Conservation (phyloP, 1,284 basidiomycete species). For the Lignosus rhinocerotis region DNA sequence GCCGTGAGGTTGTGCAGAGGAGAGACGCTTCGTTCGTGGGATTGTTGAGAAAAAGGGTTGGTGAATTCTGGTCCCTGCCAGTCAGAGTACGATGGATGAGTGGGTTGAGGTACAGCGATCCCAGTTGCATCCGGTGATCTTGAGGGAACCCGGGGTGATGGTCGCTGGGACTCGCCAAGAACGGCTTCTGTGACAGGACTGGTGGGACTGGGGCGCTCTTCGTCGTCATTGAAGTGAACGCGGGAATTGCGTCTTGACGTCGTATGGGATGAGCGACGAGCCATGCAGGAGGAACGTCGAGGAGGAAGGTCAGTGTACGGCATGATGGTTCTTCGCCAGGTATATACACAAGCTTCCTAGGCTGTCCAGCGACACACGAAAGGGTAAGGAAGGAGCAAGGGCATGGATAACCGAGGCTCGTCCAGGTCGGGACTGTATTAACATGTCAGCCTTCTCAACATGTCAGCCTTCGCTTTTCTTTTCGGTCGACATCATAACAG, state of each 20-base stretch:
- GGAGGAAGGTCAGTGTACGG: constrained; percentile 21
- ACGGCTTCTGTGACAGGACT: constrained; percentile 3
- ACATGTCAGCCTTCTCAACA: no score
- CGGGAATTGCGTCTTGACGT: constrained; percentile 16
- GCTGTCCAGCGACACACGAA: no score
- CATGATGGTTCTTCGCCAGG: constrained; percentile 5
- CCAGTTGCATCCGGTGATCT: not conserved
- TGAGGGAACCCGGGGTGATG: not conserved
- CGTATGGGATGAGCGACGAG: constrained; percentile 1
- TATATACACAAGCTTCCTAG: not conserved
- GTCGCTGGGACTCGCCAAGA: not conserved
- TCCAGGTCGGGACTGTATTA: no score
- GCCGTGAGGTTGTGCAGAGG: not conserved
- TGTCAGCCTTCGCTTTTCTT: no score
- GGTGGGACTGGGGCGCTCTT: not conserved
- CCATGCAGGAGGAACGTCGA: constrained; percentile 13
- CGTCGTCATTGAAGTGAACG: constrained; percentile 25
- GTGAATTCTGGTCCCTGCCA: constrained; percentile 11
- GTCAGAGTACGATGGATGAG: constrained; percentile 1
- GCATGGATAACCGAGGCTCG: no score
- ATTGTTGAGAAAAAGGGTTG: not conserved
- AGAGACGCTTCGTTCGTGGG: not conserved
- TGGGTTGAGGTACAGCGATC: constrained; percentile 8
- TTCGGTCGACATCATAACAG: no score
- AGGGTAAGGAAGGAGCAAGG: no score